Evolutionary conservation across 2,329 filamentous ascomycete genomes (phyloP).

Genomic region (Aspergillus proliferans): DNA sequence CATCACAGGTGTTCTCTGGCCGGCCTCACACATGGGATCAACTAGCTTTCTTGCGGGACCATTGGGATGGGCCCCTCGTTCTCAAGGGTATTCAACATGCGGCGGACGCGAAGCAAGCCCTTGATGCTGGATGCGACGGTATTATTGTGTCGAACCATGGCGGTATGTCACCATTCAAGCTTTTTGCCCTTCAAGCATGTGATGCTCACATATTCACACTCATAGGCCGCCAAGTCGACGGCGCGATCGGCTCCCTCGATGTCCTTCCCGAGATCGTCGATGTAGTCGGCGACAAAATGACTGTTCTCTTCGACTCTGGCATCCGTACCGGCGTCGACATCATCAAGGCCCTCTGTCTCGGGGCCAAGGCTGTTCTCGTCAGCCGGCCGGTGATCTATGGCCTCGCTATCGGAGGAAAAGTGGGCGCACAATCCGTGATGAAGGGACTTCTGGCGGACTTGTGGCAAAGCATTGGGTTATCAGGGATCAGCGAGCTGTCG

Average conservation of each 20-base stretch:
- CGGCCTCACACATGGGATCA: conserved; percentile 56
- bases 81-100: conserved; percentile 54
- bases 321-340: conserved; percentile 46
- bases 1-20: conserved; percentile 47
- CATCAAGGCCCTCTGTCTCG: conserved; percentile 48
- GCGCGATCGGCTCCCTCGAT: conserved; percentile 46
- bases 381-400: conserved; percentile 56
- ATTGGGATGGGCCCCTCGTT: conserved; percentile 60
- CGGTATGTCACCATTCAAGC: conserved; percentile 22
- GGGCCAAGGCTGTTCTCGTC: conserved; percentile 53
- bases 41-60: conserved; percentile 50
- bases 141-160: conserved; percentile 51
- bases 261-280: conserved; percentile 56
- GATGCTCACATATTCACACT: background rate
- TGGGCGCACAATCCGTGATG: conserved; percentile 49
- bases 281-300: conserved; percentile 46
- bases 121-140: conserved; percentile 42
- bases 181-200: background rate
- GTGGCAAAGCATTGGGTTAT: conserved; percentile 52
- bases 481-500: conserved; percentile 40
- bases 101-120: conserved; percentile 42
- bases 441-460: conserved; percentile 48
- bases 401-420: conserved; percentile 49
- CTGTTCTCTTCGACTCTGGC: conserved; percentile 48
- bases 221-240: conserved; percentile 44